Conservation (phyloP, 73 alveolate genomes). For the Durusdinium trenchii region DNA sequence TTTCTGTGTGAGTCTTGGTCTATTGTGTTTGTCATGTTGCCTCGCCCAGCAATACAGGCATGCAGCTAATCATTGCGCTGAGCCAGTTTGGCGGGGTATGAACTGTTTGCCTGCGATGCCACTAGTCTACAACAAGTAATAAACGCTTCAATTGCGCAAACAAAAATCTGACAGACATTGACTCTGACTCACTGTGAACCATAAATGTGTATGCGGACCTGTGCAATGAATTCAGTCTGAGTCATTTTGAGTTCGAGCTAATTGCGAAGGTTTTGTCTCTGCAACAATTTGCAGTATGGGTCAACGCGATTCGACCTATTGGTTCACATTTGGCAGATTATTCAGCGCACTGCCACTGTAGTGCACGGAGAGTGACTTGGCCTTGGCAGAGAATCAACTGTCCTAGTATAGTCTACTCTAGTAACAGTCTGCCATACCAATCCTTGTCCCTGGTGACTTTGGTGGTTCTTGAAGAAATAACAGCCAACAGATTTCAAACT, state of each 20-base stretch:
- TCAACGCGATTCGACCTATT: neutral
- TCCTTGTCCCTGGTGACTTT: neutral
- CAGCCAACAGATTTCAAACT: neutral
- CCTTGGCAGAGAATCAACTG: neutral
- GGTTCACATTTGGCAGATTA: neutral
- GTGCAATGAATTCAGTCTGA: neutral
- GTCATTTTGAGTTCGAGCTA: neutral
- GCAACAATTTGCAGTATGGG: neutral
- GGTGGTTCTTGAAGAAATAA: neutral
- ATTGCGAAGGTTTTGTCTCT: neutral
- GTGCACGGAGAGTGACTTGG: neutral
- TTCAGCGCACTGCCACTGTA: neutral
- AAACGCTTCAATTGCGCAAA: neutral
- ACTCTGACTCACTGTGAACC: neutral
- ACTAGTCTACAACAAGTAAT: neutral
- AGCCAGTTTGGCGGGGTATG: slow-evolving; percentile 13
- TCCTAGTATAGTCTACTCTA: neutral
- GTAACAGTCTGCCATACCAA: no score
- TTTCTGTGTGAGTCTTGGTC: neutral
- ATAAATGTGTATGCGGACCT: neutral
- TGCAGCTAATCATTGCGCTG: neutral
- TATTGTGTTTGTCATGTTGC: neutral
- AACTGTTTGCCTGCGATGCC: neutral
- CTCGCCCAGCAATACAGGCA: neutral
- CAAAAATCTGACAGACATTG: neutral